Evolutionary conservation across 805 yeast species (phyloP).

Genomic region (Metschnikowia santaceciliae): DNA sequence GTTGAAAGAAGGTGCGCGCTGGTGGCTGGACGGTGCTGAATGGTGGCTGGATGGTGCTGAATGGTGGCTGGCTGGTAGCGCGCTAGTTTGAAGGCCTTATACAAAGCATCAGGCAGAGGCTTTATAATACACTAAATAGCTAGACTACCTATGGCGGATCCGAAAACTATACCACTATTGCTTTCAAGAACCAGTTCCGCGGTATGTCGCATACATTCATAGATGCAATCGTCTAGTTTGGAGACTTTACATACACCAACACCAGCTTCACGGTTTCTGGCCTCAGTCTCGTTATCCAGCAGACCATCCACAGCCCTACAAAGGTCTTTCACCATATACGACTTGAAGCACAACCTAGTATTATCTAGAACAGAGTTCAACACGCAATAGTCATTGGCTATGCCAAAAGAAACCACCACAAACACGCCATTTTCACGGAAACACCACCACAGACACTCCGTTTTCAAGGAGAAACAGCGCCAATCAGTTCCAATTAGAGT

Average conservation of each 20-base stretch:
- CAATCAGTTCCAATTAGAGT: constrained; percentile 58
- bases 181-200: constrained; percentile 81
- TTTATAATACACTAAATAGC: too few species aligned
- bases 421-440: too few species aligned
- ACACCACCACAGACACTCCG: constrained; percentile 36
- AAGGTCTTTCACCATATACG: constrained; percentile 56
- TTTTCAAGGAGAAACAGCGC: constrained; percentile 42
- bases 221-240: not conserved
- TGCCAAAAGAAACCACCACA: constrained; percentile 68
- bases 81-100: too few species aligned
- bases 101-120: too few species aligned
- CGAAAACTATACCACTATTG: constrained; percentile 24
- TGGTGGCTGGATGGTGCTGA: too few species aligned
- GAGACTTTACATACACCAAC: constrained; percentile 22
- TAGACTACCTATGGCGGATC: too few species aligned
- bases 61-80: too few species aligned
- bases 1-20: too few species aligned
- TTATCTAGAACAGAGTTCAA: constrained; percentile 71
- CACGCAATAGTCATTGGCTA: constrained; percentile 88
- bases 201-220: constrained; percentile 51
- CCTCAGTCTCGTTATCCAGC: constrained; percentile 31
- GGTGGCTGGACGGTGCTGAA: too few species aligned
- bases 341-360: constrained; percentile 53
- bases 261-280: constrained; percentile 27
- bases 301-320: constrained; percentile 54